Evolutionary conservation across 495 filamentous ascomycete species (phyloP), one percentile per base, ranked within the genome.

Genomic region (Friedmanniomyces simplex): DNA sequence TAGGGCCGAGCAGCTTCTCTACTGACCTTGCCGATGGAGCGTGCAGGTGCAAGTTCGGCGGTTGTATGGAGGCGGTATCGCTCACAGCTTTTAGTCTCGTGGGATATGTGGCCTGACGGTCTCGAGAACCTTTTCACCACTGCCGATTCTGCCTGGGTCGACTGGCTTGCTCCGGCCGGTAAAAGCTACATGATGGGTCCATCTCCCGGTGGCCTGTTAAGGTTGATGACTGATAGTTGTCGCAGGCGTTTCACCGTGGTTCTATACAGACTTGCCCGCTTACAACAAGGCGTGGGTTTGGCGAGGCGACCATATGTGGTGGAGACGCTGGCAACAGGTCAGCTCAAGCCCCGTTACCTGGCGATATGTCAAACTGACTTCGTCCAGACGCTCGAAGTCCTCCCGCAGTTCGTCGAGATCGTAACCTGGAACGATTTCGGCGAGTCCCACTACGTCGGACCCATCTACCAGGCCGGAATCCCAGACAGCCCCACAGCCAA

Each of bases 181-280:
- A 87, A 87, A 68, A 73, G 80, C 6, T 90, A 82, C 69, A 89
- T 90, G 86, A 88, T 88, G 86, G 79, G 52, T 54, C n/a, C 25
- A 36, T 54, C 13, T 16, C 41, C 16, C 36, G 10, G 2, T 7
- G 21, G 32, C 8, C 26, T 6, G 8, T 28, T 10, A 32, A 21
- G 36, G 26, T 39, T 52, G 10, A 47, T 11, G 12, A 39, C 50
- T 52, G 21, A 52, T 22, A 2, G n/a, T 16, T 8, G 7, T 5
- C 28, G 8, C 18, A 54, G 52, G 80, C 16, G 81, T 87, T 14
- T 83, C 83, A 16, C 86, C 86, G 1, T 88, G 83, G 80, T 89
- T 89, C 68, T 91, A 85, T 61, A 77, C 75, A 65, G 83, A 85
- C 52, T 72, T 89, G 18, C 82, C 86, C 0, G 76, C 79, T 37